These are phyloP conservation scores for Hypomyces perniciosus DNA, from an alignment of 2,329 filamentous ascomycete genomes.

Conservation along the genomic window DNA sequence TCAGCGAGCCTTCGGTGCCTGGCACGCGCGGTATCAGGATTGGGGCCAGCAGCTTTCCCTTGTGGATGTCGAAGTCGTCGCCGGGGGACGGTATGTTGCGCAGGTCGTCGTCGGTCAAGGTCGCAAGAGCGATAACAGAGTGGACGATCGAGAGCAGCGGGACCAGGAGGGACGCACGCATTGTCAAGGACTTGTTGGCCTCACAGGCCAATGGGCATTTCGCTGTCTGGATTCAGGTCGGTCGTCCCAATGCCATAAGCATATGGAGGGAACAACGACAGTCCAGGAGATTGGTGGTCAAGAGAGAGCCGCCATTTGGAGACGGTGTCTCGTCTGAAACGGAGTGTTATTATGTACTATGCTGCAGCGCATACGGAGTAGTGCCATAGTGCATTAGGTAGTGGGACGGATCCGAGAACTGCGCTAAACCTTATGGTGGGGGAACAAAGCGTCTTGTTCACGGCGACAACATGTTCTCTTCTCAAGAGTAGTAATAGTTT, in stretches of 20 bases:
- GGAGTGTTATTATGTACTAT: too few species aligned
- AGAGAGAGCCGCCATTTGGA: neutral
- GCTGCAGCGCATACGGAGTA: too few species aligned
- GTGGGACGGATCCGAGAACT: too few species aligned
- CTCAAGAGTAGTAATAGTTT: too few species aligned
- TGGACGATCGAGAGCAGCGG: slow-evolving; percentile 15
- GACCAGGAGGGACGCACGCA: slow-evolving; percentile 9
- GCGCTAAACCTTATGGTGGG: too few species aligned
- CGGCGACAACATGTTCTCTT: too few species aligned
- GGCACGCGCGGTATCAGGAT: slow-evolving; percentile 86
- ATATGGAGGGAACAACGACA: neutral
- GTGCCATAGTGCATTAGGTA: too few species aligned
- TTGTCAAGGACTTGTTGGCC: slow-evolving; percentile 11
- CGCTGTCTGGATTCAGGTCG: neutral
- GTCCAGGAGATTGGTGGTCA: neutral
- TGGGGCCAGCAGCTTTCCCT: slow-evolving; percentile 71
- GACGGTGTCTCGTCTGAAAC: too few species aligned
- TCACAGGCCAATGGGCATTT: neutral
- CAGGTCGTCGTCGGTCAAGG: slow-evolving; percentile 70
- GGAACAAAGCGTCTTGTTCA: too few species aligned
- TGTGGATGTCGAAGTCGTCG: slow-evolving; percentile 70
- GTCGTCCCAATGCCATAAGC: neutral
- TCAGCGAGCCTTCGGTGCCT: slow-evolving; percentile 68
- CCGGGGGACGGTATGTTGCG: slow-evolving; percentile 64
- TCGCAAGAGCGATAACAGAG: slow-evolving; percentile 35